These are phyloP conservation scores for Sextonia rubra DNA, from an alignment of 164 flowering plant genomes.

Conservation along the genomic window DNA sequence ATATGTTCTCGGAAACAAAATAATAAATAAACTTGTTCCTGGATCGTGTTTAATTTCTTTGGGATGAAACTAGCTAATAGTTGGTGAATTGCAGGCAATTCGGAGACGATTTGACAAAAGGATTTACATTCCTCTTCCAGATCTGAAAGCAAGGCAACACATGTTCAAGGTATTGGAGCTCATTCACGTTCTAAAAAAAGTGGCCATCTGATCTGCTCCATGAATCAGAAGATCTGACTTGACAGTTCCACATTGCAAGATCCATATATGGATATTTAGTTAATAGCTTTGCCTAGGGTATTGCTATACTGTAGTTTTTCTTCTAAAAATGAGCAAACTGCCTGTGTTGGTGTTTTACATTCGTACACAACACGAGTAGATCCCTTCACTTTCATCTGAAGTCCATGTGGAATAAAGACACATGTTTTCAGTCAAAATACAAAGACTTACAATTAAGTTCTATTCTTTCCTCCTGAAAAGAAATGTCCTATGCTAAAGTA, in stretches of 20 bases:
- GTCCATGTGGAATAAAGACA: no score
- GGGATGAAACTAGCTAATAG: slow-evolving; percentile 4
- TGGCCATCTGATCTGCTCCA: neutral
- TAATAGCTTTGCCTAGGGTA: neutral
- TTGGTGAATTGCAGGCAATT: slow-evolving; percentile 55
- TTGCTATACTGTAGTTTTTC: neutral
- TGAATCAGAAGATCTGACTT: neutral
- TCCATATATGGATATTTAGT: neutral
- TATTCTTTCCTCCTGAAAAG: neutral
- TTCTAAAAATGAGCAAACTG: neutral
- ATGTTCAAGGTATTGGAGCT: slow-evolving; percentile 73
- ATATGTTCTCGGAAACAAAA: neutral
- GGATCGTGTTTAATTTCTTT: neutral
- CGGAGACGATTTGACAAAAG: slow-evolving; percentile 96
- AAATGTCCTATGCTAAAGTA: neutral
- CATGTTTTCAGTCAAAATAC: no score
- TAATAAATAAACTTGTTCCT: neutral
- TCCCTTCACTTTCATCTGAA: no score
- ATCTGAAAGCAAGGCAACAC: slow-evolving; percentile 87
- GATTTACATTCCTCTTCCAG: slow-evolving; percentile 97
- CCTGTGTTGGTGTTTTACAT: neutral
- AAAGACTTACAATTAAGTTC: no score
- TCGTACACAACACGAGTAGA: neutral
- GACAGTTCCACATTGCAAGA: neutral
- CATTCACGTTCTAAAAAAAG: neutral